Percentiles rank a stretch among this genome's conserved stretches.
Conservation (phyloP, 257 asterid genomes). For the Ligustrum vulgare region DNA sequence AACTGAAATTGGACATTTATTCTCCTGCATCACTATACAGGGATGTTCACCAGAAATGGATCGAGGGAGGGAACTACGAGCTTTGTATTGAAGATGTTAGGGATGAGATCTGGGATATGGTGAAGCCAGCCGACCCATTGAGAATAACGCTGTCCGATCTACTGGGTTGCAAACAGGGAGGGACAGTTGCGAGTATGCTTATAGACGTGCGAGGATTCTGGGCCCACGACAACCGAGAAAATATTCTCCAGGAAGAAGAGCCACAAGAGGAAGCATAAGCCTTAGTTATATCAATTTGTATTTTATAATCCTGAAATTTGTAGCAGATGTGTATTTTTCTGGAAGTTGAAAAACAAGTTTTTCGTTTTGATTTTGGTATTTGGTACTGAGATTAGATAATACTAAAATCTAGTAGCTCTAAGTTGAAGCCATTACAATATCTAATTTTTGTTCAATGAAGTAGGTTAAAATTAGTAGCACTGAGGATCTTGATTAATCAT, state of each 20-base stretch:
- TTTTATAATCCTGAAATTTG: background rate
- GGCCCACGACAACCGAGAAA: conserved; percentile 99
- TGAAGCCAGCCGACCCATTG: conserved; percentile 89
- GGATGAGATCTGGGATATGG: conserved; percentile 99
- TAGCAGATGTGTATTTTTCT: background rate
- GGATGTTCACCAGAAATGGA: conserved; percentile 99
- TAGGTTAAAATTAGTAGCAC: too few relatives aligned
- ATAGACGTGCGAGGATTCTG: conserved; percentile 98
- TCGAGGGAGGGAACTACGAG: conserved; percentile 97
- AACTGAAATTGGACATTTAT: background rate
- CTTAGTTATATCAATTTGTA: background rate
- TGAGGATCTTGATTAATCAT: too few relatives aligned
- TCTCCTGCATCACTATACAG: conserved; percentile 46
- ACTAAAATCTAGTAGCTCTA: background rate
- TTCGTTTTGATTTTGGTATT: too few relatives aligned
- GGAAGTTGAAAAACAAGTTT: too few relatives aligned
- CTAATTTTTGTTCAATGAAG: too few relatives aligned
- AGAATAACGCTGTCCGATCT: conserved; percentile 79
- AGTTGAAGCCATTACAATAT: too few relatives aligned
- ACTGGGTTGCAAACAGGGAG: conserved; percentile 90
- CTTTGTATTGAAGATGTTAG: conserved; percentile 97
- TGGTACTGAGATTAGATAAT: too few relatives aligned
- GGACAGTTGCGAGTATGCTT: conserved; percentile 99
- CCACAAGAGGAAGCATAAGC: conserved; percentile 82
- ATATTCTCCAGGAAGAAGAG: conserved; percentile 99